Evolutionary conservation across 148 eudicot species (phyloP).

Genomic region (Silene latifolia): DNA sequence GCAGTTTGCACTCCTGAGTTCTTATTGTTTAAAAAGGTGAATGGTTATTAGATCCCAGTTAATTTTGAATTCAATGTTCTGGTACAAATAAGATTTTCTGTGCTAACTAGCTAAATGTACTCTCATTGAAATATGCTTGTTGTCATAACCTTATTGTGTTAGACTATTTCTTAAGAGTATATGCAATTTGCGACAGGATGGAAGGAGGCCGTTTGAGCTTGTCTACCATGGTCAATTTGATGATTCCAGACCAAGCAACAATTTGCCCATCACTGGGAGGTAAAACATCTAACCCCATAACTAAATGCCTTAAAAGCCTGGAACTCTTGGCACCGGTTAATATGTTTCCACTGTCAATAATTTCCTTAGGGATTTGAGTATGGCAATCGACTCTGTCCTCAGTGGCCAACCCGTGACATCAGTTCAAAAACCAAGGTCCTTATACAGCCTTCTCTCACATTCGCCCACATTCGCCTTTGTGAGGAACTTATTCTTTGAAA

Average conservation of each 20-base stretch:
- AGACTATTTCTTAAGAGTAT: background rate
- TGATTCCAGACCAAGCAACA: slow-evolving; percentile 84
- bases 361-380: slow-evolving; percentile 62
- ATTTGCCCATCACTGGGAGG: slow-evolving; percentile 80
- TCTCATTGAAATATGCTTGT: background rate
- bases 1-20: slow-evolving; percentile 98
- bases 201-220: slow-evolving; percentile 89
- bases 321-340: background rate
- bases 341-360: background rate
- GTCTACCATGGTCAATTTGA: slow-evolving; percentile 98
- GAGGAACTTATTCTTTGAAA: too few relatives aligned
- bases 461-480: too few relatives aligned
- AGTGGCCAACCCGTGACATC: too few relatives aligned
- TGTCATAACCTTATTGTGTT: background rate
- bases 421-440: too few relatives aligned
- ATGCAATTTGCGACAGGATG: slow-evolving; percentile 46
- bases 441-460: too few relatives aligned
- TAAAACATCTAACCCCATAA: slow-evolving; percentile 23
- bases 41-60: slow-evolving; percentile 1
- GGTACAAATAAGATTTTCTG: slow-evolving; percentile 3
- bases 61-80: background rate
- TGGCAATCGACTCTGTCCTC: slow-evolving; percentile 52
- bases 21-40: slow-evolving; percentile 85
- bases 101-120: slow-evolving; percentile 2
- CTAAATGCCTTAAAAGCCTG: background rate